A percentile compares a stretch with the other conserved stretches of the same genome.
Conservation (phyloP, 2,329 filamentous ascomycete genomes). For the Stagonosporopsis vannaccii region DNA sequence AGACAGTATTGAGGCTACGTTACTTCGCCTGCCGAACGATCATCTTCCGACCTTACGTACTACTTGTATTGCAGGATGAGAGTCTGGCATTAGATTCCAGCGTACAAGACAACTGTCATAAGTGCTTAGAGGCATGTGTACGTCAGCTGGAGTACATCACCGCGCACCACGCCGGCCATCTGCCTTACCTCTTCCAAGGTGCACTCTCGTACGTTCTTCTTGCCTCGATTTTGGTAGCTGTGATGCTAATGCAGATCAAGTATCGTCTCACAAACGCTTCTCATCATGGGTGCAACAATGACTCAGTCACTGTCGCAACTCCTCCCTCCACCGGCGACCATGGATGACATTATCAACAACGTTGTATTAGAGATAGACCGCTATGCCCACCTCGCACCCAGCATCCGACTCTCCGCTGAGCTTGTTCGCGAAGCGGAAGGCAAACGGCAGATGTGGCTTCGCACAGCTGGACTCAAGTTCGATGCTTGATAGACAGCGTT, state of each 20-base stretch:
- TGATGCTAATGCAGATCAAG: constrained; percentile 52
- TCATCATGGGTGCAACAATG: constrained; percentile 87
- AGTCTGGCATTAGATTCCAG: constrained; percentile 73
- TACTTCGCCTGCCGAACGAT: constrained; percentile 89
- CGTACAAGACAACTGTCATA: constrained; percentile 79
- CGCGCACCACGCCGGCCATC: constrained; percentile 81
- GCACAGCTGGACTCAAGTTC: constrained; percentile 50
- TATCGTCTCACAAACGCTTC: constrained; percentile 80
- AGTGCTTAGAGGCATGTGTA: constrained; percentile 81
- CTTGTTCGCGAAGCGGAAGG: constrained; percentile 80
- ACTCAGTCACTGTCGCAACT: constrained; percentile 74
- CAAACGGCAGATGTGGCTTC: constrained; percentile 68
- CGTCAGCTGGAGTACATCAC: constrained; percentile 80
- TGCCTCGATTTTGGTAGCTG: not conserved
- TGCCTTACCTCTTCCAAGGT: constrained; percentile 87
- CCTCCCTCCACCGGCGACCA: constrained; percentile 62
- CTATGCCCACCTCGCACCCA: constrained; percentile 78
- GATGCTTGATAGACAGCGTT: constrained; percentile 34
- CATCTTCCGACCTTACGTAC: constrained; percentile 83
- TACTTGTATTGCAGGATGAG: constrained; percentile 81
- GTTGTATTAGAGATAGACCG: constrained; percentile 78
- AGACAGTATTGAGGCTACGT: constrained; percentile 78
- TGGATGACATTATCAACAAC: constrained; percentile 79
- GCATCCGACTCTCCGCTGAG: constrained; percentile 76
- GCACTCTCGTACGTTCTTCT: constrained; percentile 61